phyloP scores from a whole-genome alignment of 2,329 filamentous ascomycete genomes.

The Geosmithia flava region DNA sequence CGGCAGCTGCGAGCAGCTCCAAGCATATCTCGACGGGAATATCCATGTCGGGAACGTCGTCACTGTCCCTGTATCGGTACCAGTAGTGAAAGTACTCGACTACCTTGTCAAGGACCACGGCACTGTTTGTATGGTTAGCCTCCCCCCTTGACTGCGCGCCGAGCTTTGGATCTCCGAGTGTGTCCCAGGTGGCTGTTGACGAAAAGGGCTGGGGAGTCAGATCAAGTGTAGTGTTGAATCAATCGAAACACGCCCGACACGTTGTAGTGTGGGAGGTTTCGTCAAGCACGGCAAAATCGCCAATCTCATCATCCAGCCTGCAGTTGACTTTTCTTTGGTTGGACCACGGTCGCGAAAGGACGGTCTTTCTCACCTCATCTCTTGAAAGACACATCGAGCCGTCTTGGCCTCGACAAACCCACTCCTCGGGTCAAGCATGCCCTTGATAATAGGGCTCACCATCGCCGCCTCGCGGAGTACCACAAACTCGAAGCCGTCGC shows the following conservation, averaged over 20 bases:
- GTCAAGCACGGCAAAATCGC: constrained; percentile 29
- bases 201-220: constrained; percentile 29
- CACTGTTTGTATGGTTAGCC: constrained; percentile 4
- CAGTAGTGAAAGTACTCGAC: constrained; percentile 79
- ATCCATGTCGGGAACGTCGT: constrained; percentile 70
- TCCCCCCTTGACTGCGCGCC: background rate
- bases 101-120: constrained; percentile 58
- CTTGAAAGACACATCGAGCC: constrained; percentile 54
- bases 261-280: constrained; percentile 21
- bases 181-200: background rate
- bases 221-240: constrained; percentile 52
- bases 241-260: constrained; percentile 27
- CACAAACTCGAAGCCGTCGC: constrained; percentile 66
- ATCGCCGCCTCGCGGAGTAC: constrained; percentile 58
- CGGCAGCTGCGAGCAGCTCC: constrained; percentile 65
- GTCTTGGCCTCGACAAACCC: constrained; percentile 53
- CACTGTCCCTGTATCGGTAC: constrained; percentile 56
- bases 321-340: too few species aligned
- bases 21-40: constrained; percentile 68
- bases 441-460: constrained; percentile 59
- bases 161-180: too few species aligned
- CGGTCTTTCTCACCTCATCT: constrained; percentile 52
- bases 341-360: background rate
- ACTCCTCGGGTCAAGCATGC: constrained; percentile 60
- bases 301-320: constrained; percentile 19